These are phyloP conservation scores for Phytophthora parvispora DNA, from an alignment of 352 stramenopile species.

Conservation along the genomic window DNA sequence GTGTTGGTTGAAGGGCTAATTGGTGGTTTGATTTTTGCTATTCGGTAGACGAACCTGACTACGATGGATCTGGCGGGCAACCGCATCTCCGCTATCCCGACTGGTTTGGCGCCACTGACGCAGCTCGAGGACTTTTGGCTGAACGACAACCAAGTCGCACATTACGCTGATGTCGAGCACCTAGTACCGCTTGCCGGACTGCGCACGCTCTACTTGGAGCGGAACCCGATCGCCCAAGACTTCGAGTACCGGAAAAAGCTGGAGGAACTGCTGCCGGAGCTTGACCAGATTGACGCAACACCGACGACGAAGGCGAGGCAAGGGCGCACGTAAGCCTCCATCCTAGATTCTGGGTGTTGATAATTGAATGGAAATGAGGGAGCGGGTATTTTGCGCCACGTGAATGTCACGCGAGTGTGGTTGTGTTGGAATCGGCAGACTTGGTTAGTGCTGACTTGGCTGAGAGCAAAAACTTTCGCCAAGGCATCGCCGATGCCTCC, in stretches of 20 bases:
- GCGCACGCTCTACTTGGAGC: constrained; percentile 96
- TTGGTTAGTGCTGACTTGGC: constrained; percentile 26
- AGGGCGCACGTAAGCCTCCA: constrained; percentile 30
- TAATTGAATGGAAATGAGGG: background rate
- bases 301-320: constrained; percentile 68
- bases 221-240: constrained; percentile 94
- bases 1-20: background rate
- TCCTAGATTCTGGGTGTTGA: background rate
- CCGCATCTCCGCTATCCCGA: constrained; percentile 73
- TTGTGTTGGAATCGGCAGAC: constrained; percentile 12
- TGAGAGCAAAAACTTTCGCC: constrained; percentile 26
- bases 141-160: constrained; percentile 73
- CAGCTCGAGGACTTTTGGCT: constrained; percentile 85
- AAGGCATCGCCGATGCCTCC: background rate
- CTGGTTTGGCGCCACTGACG: constrained; percentile 45
- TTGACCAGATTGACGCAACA: constrained; percentile 97
- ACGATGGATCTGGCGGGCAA: constrained; percentile 89
- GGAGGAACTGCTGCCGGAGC: constrained; percentile 87
- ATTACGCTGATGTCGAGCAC: constrained; percentile 72
- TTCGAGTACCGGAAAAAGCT: constrained; percentile 98
- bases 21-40: background rate
- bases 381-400: background rate
- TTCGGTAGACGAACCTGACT: constrained; percentile 61
- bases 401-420: constrained; percentile 10
- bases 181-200: constrained; percentile 85